Percentiles rank a stretch among this genome's conserved stretches.
Conservation (phyloP, 768 basidiomycete species). For the Rhizopogon salebrosus region DNA sequence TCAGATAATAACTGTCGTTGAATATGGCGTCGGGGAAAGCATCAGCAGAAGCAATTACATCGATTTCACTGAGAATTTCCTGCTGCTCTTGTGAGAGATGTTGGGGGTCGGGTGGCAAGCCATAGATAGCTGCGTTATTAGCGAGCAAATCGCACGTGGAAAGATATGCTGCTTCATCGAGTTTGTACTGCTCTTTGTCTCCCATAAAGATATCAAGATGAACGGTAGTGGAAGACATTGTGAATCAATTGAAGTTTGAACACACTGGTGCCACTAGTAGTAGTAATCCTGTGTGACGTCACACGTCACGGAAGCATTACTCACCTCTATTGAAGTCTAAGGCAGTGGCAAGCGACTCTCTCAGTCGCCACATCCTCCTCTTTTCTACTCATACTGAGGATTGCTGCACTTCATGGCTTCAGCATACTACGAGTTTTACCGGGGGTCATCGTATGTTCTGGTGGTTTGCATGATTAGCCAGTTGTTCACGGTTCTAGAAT, state of each 20-base stretch:
- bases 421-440: conserved; percentile 90
- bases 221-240: conserved; percentile 4
- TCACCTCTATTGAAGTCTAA: conserved; percentile 1
- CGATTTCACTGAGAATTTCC: conserved; percentile 39
- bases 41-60: conserved; percentile 33
- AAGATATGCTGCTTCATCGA: conserved; percentile 25
- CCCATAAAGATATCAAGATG: conserved; percentile 43
- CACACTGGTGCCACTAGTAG: conserved; percentile 17
- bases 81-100: conserved; percentile 38
- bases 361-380: conserved; percentile 1
- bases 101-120: conserved; percentile 32
- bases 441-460: conserved; percentile 77
- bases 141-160: conserved; percentile 28
- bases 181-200: conserved; percentile 23
- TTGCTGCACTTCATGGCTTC: conserved; percentile 52
- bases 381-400: conserved; percentile 4
- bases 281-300: conserved; percentile 13
- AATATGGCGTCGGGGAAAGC: conserved; percentile 10
- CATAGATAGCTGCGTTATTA: conserved; percentile 36
- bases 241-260: neutral
- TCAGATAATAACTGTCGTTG: neutral
- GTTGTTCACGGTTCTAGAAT: conserved; percentile 50
- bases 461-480: neutral
- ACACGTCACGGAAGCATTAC: conserved; percentile 15
- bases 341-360: neutral